Evolutionary conservation across 2,329 filamentous ascomycete genomes (phyloP).

Genomic region (Exophiala alcalophila): DNA sequence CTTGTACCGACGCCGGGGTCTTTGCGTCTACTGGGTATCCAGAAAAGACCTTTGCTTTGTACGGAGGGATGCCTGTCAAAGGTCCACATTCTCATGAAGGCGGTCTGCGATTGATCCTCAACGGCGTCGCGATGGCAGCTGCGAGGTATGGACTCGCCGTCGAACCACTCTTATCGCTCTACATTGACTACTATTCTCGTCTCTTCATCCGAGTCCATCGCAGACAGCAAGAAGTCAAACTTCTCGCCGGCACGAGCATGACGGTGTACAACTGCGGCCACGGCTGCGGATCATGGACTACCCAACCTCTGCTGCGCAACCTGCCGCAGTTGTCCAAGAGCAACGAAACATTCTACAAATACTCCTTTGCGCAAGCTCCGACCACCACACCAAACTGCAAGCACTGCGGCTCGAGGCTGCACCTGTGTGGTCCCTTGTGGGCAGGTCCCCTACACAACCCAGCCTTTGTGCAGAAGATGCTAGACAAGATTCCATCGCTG

Average conservation of each 20-base stretch:
- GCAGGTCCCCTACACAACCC: slow-evolving; percentile 82
- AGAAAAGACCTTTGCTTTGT: slow-evolving; percentile 91
- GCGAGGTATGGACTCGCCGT: slow-evolving; percentile 83
- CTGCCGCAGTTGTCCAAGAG: slow-evolving; percentile 67
- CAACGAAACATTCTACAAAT: slow-evolving; percentile 71
- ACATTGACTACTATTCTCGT: slow-evolving; percentile 91
- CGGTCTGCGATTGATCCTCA: slow-evolving; percentile 79
- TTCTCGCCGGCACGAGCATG: slow-evolving; percentile 88
- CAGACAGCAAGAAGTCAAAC: slow-evolving; percentile 83
- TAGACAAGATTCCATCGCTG: slow-evolving; percentile 66
- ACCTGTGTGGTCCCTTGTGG: slow-evolving; percentile 92
- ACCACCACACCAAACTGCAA: slow-evolving; percentile 64
- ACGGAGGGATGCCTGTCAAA: slow-evolving; percentile 84
- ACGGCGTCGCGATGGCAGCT: slow-evolving; percentile 75
- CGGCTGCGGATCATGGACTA: slow-evolving; percentile 89
- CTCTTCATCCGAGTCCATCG: slow-evolving; percentile 80
- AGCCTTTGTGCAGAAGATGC: slow-evolving; percentile 74
- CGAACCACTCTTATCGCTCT: slow-evolving; percentile 86
- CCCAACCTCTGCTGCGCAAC: slow-evolving; percentile 72
- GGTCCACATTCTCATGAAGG: slow-evolving; percentile 84
- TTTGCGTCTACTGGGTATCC: slow-evolving; percentile 93
- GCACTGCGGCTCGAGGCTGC: slow-evolving; percentile 83
- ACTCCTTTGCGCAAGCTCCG: slow-evolving; percentile 70
- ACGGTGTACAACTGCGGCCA: slow-evolving; percentile 84
- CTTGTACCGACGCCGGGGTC: slow-evolving; percentile 92